phyloP scores from a whole-genome alignment of 1,139 yeast genomes.

The Ashbya aceris region DNA sequence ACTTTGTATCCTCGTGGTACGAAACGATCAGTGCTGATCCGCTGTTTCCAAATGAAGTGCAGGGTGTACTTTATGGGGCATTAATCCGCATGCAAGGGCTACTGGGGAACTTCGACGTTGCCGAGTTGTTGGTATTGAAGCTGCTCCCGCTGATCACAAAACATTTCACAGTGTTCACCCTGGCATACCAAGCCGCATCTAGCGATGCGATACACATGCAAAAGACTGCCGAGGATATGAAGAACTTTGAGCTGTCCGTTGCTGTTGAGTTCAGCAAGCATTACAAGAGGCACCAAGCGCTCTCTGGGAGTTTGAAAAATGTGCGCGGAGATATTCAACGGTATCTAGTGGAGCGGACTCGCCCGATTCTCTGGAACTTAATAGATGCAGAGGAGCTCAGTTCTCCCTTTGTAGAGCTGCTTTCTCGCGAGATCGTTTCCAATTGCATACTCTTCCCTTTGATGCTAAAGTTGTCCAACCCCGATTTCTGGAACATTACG shows the following conservation, averaged over 20 bases:
- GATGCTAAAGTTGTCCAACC: constrained; percentile 50
- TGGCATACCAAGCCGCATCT: constrained; percentile 43
- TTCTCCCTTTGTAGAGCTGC: constrained; percentile 40
- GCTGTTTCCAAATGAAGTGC: constrained; percentile 48
- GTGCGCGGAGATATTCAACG: constrained; percentile 40
- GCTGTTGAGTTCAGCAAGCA: constrained; percentile 48
- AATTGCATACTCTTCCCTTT: constrained; percentile 48
- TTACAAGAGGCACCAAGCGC: constrained; percentile 55
- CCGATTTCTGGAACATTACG: constrained; percentile 67
- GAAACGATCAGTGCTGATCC: constrained; percentile 33
- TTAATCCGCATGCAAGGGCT: constrained; percentile 41
- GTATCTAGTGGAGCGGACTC: constrained; percentile 41
- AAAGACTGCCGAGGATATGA: constrained; percentile 28
- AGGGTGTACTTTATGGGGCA: constrained; percentile 39
- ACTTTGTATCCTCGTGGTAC: constrained; percentile 63
- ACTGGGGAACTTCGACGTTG: constrained; percentile 42
- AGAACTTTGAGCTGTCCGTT: constrained; percentile 44
- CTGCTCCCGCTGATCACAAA: constrained; percentile 58
- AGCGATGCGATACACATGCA: constrained; percentile 16
- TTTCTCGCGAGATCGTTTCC: constrained; percentile 58
- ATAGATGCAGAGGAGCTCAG: constrained; percentile 42
- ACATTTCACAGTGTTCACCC: constrained; percentile 48
- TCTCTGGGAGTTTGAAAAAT: constrained; percentile 36
- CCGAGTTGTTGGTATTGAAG: constrained; percentile 48
- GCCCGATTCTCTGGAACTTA: constrained; percentile 41